A percentile compares a stretch with the other conserved stretches of the same genome.
Conservation (phyloP, 805 yeast genomes). For the Yarrowia porcina region DNA sequence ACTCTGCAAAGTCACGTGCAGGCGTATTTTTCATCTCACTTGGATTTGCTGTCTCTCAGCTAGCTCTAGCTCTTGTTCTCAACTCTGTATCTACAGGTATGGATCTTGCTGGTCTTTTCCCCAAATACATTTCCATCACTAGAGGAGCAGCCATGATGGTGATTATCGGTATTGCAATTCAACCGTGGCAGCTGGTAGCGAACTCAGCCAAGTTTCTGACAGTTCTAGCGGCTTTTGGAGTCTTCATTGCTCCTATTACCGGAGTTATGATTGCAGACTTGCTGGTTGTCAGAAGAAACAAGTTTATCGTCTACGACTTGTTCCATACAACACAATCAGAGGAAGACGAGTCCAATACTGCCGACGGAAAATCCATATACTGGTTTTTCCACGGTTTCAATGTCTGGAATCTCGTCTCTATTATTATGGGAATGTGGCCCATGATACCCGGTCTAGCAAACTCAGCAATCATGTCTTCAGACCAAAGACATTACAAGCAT, state of each 20-base stretch:
- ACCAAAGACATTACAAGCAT: constrained; percentile 1
- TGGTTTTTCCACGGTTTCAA: constrained; percentile 47
- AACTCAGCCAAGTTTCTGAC: constrained; percentile 41
- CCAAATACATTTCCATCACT: constrained; percentile 44
- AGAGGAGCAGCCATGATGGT: constrained; percentile 48
- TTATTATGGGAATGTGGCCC: constrained; percentile 38
- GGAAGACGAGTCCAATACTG: background rate
- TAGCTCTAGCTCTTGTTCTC: constrained; percentile 34
- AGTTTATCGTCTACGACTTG: constrained; percentile 44
- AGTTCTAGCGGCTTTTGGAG: constrained; percentile 41
- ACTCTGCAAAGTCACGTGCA: constrained; percentile 44
- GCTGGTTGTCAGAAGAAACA: constrained; percentile 42
- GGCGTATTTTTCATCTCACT: constrained; percentile 47
- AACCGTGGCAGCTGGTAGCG: constrained; percentile 45
- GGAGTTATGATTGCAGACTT: constrained; percentile 43
- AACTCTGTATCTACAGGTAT: constrained; percentile 49
- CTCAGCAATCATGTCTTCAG: background rate
- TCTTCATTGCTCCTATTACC: constrained; percentile 43
- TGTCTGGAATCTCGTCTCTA: constrained; percentile 43
- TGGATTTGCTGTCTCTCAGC: constrained; percentile 16
- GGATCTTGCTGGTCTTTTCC: constrained; percentile 49
- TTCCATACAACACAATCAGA: constrained; percentile 34
- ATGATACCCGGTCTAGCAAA: constrained; percentile 31
- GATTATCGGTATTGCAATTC: constrained; percentile 38
- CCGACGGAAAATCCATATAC: constrained; percentile 40